A percentile compares a stretch with the other conserved stretches of the same genome.
Evolutionary conservation across 106 monocot genomes (phyloP).

Genomic region (Iris macrosiphon): DNA sequence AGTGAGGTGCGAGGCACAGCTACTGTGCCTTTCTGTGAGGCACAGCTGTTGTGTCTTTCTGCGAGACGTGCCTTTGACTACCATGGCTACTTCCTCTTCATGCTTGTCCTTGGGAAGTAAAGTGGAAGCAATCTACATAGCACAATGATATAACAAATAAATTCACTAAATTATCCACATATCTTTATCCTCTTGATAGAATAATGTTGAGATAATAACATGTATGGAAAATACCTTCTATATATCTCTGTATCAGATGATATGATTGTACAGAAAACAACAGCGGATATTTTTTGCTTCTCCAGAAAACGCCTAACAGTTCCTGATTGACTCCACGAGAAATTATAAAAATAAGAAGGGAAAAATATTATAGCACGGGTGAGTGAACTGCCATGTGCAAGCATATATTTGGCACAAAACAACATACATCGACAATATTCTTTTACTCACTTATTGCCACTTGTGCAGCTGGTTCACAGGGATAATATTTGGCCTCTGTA

Average conservation of each 20-base stretch:
- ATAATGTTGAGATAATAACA: neutral
- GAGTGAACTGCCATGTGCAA: too few relatives aligned
- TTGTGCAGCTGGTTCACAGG: constrained; percentile 98
- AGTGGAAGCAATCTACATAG: constrained; percentile 89
- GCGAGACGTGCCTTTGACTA: too few relatives aligned
- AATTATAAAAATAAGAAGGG: too few relatives aligned
- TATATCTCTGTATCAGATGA: constrained; percentile 97
- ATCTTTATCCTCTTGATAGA: neutral
- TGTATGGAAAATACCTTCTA: constrained; percentile 53
- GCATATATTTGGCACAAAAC: too few relatives aligned
- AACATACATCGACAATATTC: neutral
- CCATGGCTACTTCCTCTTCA: constrained; percentile 95
- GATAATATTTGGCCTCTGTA: constrained; percentile 89
- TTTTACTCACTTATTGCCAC: constrained; percentile 92
- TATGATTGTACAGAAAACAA: constrained; percentile 89
- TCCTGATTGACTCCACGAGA: too few relatives aligned
- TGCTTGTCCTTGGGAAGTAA: constrained; percentile 97
- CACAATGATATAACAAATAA: neutral
- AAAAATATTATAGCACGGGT: too few relatives aligned
- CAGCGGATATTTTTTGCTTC: constrained; percentile 93
- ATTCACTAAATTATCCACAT: too few relatives aligned
- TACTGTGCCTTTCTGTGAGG: too few relatives aligned
- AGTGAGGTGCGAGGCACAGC: too few relatives aligned
- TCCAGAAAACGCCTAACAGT: constrained; percentile 96
- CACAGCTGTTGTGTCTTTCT: too few relatives aligned